Evolutionary conservation across 2,329 filamentous ascomycete genomes (phyloP).

Genomic region (Hypomyces rosellus): DNA sequence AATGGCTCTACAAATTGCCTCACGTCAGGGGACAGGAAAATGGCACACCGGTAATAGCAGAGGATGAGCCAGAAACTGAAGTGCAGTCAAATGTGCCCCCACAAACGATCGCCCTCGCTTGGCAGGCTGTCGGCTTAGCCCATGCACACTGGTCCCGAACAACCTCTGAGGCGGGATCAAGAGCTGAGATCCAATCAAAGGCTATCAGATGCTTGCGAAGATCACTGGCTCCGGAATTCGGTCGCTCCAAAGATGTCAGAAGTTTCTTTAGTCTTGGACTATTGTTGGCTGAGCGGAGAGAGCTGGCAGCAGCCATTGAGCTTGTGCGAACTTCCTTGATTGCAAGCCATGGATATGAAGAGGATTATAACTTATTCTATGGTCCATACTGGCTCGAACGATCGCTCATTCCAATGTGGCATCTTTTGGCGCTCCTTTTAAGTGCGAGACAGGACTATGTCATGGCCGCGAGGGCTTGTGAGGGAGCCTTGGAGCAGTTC

Average conservation of each 20-base stretch:
- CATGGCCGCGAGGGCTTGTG: conserved; percentile 75
- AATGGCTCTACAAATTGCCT: conserved; percentile 61
- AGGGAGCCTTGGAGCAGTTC: conserved; percentile 88
- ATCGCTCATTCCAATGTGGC: conserved; percentile 75
- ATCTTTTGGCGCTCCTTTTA: conserved; percentile 77
- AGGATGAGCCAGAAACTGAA: conserved; percentile 22
- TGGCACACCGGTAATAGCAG: conserved; percentile 23
- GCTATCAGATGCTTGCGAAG: conserved; percentile 71
- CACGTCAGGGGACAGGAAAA: conserved; percentile 23
- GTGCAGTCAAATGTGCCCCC: conserved; percentile 46
- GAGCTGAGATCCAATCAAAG: conserved; percentile 68
- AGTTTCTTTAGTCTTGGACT: conserved; percentile 74
- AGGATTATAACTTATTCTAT: conserved; percentile 37
- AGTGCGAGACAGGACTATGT: conserved; percentile 81
- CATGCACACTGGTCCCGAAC: conserved; percentile 81
- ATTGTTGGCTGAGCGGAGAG: conserved; percentile 82
- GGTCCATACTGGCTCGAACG: conserved; percentile 57
- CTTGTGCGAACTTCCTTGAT: conserved; percentile 71
- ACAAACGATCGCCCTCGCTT: conserved; percentile 60
- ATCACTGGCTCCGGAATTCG: conserved; percentile 61
- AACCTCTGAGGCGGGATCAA: conserved; percentile 66
- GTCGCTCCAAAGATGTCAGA: conserved; percentile 62
- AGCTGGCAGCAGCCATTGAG: conserved; percentile 74
- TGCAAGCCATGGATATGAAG: conserved; percentile 44
- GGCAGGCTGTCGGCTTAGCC: conserved; percentile 79